Evolutionary conservation across 139 green algal species (phyloP), one percentile per base, ranked within the genome.

Genomic region (Coelastrella sp.): DNA sequence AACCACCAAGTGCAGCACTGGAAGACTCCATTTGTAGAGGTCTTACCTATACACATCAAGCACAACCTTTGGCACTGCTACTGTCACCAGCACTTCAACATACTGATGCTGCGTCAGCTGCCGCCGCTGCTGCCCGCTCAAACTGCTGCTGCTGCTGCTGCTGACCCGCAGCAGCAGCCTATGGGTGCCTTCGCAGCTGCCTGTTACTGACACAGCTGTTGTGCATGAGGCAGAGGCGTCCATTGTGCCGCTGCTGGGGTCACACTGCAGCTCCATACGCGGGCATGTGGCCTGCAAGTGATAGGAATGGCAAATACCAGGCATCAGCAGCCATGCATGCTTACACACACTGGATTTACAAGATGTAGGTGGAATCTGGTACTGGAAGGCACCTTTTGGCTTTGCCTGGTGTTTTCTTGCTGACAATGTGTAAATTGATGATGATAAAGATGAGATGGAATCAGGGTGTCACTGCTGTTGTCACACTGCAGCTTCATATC

Each of bases 161-260:
- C 81, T 87, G 14, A 87, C 5, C 13, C 47, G 61, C 61, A 87
- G 61, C 81, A 87, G 81, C 81, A 87, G 64, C 64, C 17, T 87
- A 13, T 87, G 81, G 20, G 14, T 76, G 22, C 81, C 81, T 56
- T 87, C 66, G 64, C 81, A 78, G 61, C 32, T 87, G 81, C 81
- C 81, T 54, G 32, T 78, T 3, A 87, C 81, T 77, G 81, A 66
- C 4, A 87, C 81, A 61, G 61, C 64, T 65, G 61, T 19, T 23
- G 61, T 47, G 32, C 61, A 76, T 23, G 16, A 17, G 17, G 22
- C 61, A 61, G 64, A n/a, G 2, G 64, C 54, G 5, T 47, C 64
- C 64, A 87, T 16, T 5, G 13, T 61, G 4, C 81, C 81, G 0
- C 23, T 61, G 14, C 32, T 17, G 13, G 81, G 81, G 23, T 77